Percentiles rank a stretch among this genome's conserved stretches.
These are phyloP conservation scores for Penicillium frequentans DNA, from an alignment of 2,329 filamentous ascomycete genomes.

Conservation along the genomic window DNA sequence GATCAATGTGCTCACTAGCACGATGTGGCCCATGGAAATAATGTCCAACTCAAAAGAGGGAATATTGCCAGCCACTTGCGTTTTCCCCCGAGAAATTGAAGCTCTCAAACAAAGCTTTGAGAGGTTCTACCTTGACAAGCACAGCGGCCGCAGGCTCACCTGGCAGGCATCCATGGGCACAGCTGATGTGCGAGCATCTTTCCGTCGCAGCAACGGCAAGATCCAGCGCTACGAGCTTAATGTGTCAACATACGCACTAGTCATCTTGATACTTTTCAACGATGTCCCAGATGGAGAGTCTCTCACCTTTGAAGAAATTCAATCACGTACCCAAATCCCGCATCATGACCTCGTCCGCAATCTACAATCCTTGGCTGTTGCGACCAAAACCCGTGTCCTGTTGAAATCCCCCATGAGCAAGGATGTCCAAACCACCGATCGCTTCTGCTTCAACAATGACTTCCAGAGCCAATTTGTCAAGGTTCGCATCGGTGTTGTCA, in stretches of 20 bases:
- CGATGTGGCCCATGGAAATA: slow-evolving; percentile 91
- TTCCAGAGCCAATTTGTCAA: slow-evolving; percentile 82
- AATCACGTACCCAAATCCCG: slow-evolving; percentile 77
- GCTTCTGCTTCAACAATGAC: slow-evolving; percentile 76
- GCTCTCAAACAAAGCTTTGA: slow-evolving; percentile 81
- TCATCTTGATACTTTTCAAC: slow-evolving; percentile 88
- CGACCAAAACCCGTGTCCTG: slow-evolving; percentile 78
- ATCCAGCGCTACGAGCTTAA: slow-evolving; percentile 83
- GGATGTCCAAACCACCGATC: slow-evolving; percentile 72
- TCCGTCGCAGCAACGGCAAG: slow-evolving; percentile 68
- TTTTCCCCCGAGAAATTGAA: slow-evolving; percentile 73
- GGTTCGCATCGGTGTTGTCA: slow-evolving; percentile 86
- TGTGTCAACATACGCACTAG: slow-evolving; percentile 88
- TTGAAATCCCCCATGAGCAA: slow-evolving; percentile 79
- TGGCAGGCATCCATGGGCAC: slow-evolving; percentile 79
- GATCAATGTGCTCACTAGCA: slow-evolving; percentile 85
- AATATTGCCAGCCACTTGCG: slow-evolving; percentile 54
- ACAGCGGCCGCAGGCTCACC: slow-evolving; percentile 82
- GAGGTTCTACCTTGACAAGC: slow-evolving; percentile 81
- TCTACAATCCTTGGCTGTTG: slow-evolving; percentile 77
- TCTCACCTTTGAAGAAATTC: slow-evolving; percentile 73
- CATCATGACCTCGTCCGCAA: slow-evolving; percentile 71
- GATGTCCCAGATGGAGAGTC: slow-evolving; percentile 57
- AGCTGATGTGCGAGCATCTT: slow-evolving; percentile 83
- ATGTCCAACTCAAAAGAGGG: slow-evolving; percentile 64